Base-by-base conservation (phyloP, 2,329 filamentous ascomycete genomes). In the Blumeriella jaapii region DNA sequence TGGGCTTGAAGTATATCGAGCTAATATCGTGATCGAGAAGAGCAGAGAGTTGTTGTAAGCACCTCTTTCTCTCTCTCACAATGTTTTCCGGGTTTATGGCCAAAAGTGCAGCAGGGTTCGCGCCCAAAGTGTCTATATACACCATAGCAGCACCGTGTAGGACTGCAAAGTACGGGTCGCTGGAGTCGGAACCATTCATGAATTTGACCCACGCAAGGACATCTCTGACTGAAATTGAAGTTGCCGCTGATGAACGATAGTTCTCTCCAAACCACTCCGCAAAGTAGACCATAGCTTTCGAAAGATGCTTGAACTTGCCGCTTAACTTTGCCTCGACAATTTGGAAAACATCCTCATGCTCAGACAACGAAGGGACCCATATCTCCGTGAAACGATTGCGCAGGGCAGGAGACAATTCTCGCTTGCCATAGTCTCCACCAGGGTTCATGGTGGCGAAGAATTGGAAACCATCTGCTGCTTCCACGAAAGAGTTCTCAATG, bases 361-460 rank as follows among this genome's bases (percentile, higher is more conserved):
- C 82, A 1, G 85, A 86, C 39, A 96, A 63, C 1, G 87, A 73
- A 1, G 91, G 86, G 0, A 96, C 91, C 91, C 91, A 98, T 6
- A 99, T 95, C 59, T 99, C 91, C 0, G 91, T 99, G 56, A 99
- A 94, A 41, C 91, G 82, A 56, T 99, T 98, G 29, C 91, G 74
- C 40, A 99, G 64, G 10, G 91, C 93, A 3, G 91, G 91, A 1
- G 91, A 98, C 9, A 99, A 69, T 57, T 99, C 91, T 49, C 89
- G 85, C 62, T 99, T 99, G 46, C 91, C 91, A 56, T 96, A 98
- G 55, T 99, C 91, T 29, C 93, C 91, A 32, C 93, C 93, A 6
- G 91, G 91, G 48, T 99, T 99, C 91, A 99, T 99, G 0, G 91
- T 98, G 3, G 91, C 89, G 40, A 98, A 74, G 59, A 98, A 95